Conservation (phyloP, 768 basidiomycete species). For the Termitomyces sp. region DNA sequence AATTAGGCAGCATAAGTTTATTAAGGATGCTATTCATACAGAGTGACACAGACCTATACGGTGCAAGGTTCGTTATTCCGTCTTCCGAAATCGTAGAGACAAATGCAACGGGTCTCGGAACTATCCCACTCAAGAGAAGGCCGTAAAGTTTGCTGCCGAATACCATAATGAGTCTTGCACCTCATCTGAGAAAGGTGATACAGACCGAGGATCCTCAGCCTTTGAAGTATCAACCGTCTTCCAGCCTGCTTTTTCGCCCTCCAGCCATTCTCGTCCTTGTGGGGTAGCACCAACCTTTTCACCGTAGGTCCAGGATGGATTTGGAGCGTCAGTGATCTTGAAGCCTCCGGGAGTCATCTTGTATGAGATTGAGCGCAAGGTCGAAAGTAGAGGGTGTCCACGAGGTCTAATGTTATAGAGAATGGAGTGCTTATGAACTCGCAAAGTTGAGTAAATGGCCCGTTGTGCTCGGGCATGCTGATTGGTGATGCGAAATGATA, state of each 20-base stretch:
- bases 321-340: conserved; percentile 26
- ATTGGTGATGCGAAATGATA: background rate
- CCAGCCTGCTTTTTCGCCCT: conserved; percentile 37
- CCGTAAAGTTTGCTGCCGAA: conserved; percentile 32
- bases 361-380: conserved; percentile 4
- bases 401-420: background rate
- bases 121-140: conserved; percentile 46
- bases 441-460: background rate
- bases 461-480: background rate
- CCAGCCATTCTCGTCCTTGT: conserved; percentile 34
- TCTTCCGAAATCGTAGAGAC: conserved; percentile 53
- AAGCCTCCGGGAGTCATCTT: conserved; percentile 20
- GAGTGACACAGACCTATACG: conserved; percentile 34
- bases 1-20: background rate
- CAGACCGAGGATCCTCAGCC: conserved; percentile 27
- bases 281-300: conserved; percentile 25
- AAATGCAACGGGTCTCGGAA: conserved; percentile 66
- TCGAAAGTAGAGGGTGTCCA: background rate
- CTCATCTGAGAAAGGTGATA: background rate
- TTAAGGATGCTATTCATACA: background rate
- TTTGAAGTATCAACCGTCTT: conserved; percentile 27
- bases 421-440: background rate
- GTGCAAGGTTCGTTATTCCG: conserved; percentile 55
- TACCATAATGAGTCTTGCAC: background rate
- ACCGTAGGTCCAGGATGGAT: conserved; percentile 34